Evolutionary conservation across 257 asterid species (phyloP).

Genomic region (Solanum lignicaule): DNA sequence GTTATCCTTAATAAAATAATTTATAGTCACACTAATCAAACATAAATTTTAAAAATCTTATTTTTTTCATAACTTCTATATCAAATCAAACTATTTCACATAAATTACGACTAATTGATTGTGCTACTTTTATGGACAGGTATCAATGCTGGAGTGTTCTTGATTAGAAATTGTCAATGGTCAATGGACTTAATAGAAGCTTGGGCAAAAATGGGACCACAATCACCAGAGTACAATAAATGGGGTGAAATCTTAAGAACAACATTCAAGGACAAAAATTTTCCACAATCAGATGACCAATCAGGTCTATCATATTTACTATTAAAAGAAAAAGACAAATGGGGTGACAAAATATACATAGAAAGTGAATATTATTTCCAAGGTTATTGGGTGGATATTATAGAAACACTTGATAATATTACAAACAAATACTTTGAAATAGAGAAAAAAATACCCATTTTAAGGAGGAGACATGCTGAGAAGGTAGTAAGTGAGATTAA

Average conservation of each 20-base stretch:
- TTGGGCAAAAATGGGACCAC: too few species aligned
- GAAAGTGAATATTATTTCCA: conserved; percentile 18
- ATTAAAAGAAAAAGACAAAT: conserved; percentile 11
- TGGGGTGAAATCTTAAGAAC: conserved; percentile 12
- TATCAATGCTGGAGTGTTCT: too few species aligned
- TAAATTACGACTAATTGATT: too few species aligned
- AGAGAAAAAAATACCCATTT: neutral
- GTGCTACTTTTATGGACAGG: too few species aligned
- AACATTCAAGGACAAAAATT: conserved; percentile 10
- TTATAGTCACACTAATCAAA: too few species aligned
- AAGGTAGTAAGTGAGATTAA: conserved; percentile 5
- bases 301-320: conserved; percentile 14
- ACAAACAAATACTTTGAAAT: conserved; percentile 2
- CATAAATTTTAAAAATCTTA: too few species aligned
- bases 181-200: too few species aligned
- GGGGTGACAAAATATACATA: conserved; percentile 14
- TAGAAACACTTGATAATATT: conserved; percentile 1
- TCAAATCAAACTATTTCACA: too few species aligned
- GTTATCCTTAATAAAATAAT: too few species aligned
- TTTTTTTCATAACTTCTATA: too few species aligned
- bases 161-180: too few species aligned
- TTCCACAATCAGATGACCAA: conserved; percentile 15
- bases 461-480: conserved; percentile 17
- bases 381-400: conserved; percentile 20
- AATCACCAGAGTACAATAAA: neutral